Conservation (phyloP, 2,329 filamentous ascomycete species). For the Aspergillus udagawae region DNA sequence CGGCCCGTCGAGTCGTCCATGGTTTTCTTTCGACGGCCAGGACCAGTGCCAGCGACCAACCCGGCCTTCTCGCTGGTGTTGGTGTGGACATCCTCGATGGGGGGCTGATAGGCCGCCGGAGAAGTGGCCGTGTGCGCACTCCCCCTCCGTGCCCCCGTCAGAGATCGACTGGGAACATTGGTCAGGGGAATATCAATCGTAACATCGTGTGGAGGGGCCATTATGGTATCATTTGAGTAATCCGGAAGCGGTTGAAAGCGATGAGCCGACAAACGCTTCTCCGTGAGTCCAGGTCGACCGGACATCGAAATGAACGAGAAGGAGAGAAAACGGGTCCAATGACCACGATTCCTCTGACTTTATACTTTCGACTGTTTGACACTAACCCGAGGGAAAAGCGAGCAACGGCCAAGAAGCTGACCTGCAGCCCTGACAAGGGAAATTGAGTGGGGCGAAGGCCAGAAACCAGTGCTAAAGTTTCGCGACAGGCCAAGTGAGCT, state of each 20-base stretch:
- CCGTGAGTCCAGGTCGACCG: conserved; percentile 30
- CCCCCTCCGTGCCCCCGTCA: conserved; percentile 42
- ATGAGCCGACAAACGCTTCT: conserved; percentile 43
- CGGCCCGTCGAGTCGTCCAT: conserved; percentile 28
- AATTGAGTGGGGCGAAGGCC: not conserved
- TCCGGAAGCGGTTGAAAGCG: conserved; percentile 43
- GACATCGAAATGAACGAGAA: conserved; percentile 25
- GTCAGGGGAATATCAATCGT: conserved; percentile 61
- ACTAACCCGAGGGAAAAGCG: not conserved
- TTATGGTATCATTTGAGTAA: conserved; percentile 38
- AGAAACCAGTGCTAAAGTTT: not conserved
- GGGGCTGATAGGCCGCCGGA: conserved; percentile 28
- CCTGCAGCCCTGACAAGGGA: not conserved
- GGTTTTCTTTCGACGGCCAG: conserved; percentile 32
- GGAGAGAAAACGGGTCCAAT: not conserved
- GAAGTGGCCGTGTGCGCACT: conserved; percentile 28
- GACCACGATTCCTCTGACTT: not conserved
- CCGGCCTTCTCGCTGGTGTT: conserved; percentile 31
- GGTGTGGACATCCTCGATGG: conserved; percentile 18
- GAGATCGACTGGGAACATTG: conserved; percentile 48
- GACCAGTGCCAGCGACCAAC: conserved; percentile 19
- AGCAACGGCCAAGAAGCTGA: not conserved
- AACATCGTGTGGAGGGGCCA: conserved; percentile 49
- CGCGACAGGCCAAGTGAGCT: not conserved
- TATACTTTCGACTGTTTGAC: not conserved